These are phyloP conservation scores for Chrysoporthe deuterocubensis DNA, from an alignment of 2,329 filamentous ascomycete species.

Conservation along the genomic window DNA sequence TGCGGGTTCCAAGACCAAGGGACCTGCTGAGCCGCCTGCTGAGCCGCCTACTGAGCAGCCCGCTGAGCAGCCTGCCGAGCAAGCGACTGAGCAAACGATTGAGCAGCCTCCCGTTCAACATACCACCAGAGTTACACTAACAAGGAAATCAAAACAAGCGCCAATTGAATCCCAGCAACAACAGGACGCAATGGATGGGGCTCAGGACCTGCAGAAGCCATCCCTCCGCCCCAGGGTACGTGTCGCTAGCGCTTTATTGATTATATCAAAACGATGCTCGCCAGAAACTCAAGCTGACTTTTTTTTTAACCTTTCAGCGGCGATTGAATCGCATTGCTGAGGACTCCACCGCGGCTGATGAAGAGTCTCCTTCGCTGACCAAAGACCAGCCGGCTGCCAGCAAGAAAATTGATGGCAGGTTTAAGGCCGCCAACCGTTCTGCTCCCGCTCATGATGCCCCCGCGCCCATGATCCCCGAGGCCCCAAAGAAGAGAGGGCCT, in stretches of 20 bases:
- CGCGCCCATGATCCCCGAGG: constrained; percentile 15
- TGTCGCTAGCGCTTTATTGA: not conserved
- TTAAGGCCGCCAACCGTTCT: constrained; percentile 15
- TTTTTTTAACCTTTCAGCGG: constrained; percentile 16
- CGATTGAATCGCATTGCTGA: constrained; percentile 23
- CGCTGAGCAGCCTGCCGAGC: too few relatives aligned
- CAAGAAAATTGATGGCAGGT: constrained; percentile 19
- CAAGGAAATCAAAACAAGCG: constrained; percentile 4
- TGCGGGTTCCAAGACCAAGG: not conserved
- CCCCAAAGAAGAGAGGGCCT: constrained; percentile 25
- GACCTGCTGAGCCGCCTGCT: too few relatives aligned
- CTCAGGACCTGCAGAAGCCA: constrained; percentile 17
- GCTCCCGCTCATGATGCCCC: not conserved
- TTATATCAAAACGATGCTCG: not conserved
- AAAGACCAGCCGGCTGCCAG: constrained; percentile 18
- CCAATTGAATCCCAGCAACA: not conserved
- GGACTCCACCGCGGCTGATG: constrained; percentile 17
- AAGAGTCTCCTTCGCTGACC: constrained; percentile 15
- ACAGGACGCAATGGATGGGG: not conserved
- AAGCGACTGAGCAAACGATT: too few relatives aligned
- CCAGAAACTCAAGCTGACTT: not conserved
- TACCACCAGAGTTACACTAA: constrained; percentile 2
- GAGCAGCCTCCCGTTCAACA: not conserved
- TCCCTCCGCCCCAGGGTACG: constrained; percentile 18
- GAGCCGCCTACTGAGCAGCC: too few relatives aligned